phyloP scores from a whole-genome alignment of 148 eudicot species.

The Rhododendron ovatum region DNA sequence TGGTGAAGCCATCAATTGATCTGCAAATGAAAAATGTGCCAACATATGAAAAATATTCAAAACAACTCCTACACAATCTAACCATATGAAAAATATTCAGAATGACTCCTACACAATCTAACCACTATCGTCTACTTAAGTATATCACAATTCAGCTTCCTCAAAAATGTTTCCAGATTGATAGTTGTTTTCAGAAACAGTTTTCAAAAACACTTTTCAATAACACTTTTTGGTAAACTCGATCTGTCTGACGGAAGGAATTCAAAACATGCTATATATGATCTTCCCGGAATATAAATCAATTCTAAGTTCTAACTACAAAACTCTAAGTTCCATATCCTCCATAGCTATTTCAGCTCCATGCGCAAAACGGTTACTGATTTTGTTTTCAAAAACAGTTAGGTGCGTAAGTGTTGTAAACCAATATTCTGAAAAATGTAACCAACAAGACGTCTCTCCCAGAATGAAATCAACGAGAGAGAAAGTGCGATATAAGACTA shows the following conservation, averaged over 20 bases:
- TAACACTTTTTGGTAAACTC: not conserved
- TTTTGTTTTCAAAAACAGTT: not conserved
- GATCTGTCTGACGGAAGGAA: not conserved
- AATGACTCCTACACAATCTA: not conserved
- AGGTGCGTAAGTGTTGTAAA: not conserved
- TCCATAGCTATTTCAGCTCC: not conserved
- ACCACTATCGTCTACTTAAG: not conserved
- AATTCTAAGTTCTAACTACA: not conserved
- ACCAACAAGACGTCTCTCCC: not conserved
- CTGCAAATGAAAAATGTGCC: not conserved
- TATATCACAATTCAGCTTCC: not conserved
- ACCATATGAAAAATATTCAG: not conserved
- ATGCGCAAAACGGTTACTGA: not conserved
- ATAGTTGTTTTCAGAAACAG: not conserved
- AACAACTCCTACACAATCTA: not conserved
- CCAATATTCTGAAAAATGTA: not conserved
- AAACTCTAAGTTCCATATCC: not conserved
- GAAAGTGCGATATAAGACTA: not conserved
- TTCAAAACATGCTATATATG: not conserved
- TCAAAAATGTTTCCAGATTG: not conserved
- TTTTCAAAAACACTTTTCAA: not conserved
- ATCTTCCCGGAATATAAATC: not conserved
- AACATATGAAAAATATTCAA: not conserved
- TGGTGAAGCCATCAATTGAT: constrained; percentile 10
- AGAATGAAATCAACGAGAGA: constrained; percentile 1